A percentile compares a stretch with the other conserved stretches of the same genome.
Conservation (phyloP, 2,329 filamentous ascomycete species). For the Xylariaceae sp. region DNA sequence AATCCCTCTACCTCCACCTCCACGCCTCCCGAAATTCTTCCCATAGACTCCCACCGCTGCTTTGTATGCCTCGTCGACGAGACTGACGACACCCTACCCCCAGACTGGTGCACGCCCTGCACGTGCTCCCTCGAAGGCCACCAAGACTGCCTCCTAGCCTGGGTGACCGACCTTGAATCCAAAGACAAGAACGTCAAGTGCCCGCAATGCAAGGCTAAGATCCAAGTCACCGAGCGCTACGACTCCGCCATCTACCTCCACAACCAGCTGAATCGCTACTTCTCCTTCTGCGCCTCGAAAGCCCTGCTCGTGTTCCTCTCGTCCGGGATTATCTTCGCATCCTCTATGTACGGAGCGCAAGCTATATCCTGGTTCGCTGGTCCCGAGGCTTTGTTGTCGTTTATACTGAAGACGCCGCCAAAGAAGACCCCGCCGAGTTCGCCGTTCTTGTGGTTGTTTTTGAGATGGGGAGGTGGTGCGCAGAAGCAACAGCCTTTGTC, state of each 20-base stretch:
- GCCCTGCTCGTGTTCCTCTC: conserved; percentile 60
- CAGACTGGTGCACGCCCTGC: conserved; percentile 80
- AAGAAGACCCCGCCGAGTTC: conserved; percentile 8
- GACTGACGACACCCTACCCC: conserved; percentile 43
- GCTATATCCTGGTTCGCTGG: conserved; percentile 52
- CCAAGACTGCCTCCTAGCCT: conserved; percentile 74
- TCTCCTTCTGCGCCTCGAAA: conserved; percentile 55
- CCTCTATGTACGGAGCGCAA: conserved; percentile 50
- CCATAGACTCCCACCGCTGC: conserved; percentile 42
- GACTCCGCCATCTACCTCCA: conserved; percentile 68
- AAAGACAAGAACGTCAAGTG: conserved; percentile 67
- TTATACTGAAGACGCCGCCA: conserved; percentile 34
- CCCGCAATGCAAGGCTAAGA: conserved; percentile 83
- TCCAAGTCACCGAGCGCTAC: conserved; percentile 69
- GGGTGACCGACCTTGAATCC: conserved; percentile 85
- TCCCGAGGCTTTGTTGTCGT: conserved; percentile 39
- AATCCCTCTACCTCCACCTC: too few species aligned
- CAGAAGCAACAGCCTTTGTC: too few species aligned
- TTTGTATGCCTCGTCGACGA: conserved; percentile 62
- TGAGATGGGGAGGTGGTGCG: neutral
- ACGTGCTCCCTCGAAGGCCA: conserved; percentile 88
- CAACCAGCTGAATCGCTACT: conserved; percentile 52
- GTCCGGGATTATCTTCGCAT: conserved; percentile 47
- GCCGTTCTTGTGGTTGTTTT: conserved; percentile 9
- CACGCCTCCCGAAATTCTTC: conserved; percentile 12